These are phyloP conservation scores for Limonomyces culmigenus DNA, from an alignment of 1,284 basidiomycete species.

Conservation along the genomic window DNA sequence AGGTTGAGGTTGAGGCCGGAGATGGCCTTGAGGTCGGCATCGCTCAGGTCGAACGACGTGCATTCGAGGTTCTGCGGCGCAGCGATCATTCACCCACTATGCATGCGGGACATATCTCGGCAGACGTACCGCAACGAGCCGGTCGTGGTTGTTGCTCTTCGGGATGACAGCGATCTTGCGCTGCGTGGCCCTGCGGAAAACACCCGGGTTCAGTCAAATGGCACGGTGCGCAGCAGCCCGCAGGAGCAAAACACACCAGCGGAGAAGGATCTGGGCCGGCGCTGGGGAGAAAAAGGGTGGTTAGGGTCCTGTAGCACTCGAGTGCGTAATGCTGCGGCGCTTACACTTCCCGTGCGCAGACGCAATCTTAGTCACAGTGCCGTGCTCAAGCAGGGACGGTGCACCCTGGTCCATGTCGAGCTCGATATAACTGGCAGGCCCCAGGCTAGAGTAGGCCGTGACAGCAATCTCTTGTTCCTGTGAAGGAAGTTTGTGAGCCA, in stretches of 20 bases:
- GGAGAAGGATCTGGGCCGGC: slow-evolving; percentile 48
- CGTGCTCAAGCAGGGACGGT: slow-evolving; percentile 34
- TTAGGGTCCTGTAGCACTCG: slow-evolving; percentile 7
- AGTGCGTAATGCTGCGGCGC: slow-evolving; percentile 8
- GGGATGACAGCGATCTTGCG: slow-evolving; percentile 66
- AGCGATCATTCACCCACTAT: too few relatives aligned
- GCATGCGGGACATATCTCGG: too few relatives aligned
- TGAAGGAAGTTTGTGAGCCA: too few relatives aligned
- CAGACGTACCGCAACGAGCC: slow-evolving; percentile 34
- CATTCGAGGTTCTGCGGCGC: slow-evolving; percentile 54
- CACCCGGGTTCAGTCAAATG: not conserved
- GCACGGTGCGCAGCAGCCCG: not conserved
- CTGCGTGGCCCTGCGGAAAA: slow-evolving; percentile 43
- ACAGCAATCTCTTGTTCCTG: slow-evolving; percentile 47
- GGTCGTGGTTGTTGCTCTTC: slow-evolving; percentile 40
- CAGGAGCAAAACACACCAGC: slow-evolving; percentile 29
- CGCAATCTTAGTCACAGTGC: slow-evolving; percentile 29
- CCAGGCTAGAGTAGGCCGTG: slow-evolving; percentile 70
- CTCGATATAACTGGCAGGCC: slow-evolving; percentile 52
- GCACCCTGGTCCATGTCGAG: slow-evolving; percentile 35
- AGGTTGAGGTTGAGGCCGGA: slow-evolving; percentile 45
- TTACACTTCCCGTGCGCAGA: slow-evolving; percentile 35
- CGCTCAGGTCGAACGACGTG: slow-evolving; percentile 38
- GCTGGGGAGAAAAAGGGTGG: slow-evolving; percentile 18
- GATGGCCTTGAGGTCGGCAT: slow-evolving; percentile 30